Evolutionary conservation across 2,329 filamentous ascomycete species (phyloP).

Genomic region (Botrytis hyacinthi): DNA sequence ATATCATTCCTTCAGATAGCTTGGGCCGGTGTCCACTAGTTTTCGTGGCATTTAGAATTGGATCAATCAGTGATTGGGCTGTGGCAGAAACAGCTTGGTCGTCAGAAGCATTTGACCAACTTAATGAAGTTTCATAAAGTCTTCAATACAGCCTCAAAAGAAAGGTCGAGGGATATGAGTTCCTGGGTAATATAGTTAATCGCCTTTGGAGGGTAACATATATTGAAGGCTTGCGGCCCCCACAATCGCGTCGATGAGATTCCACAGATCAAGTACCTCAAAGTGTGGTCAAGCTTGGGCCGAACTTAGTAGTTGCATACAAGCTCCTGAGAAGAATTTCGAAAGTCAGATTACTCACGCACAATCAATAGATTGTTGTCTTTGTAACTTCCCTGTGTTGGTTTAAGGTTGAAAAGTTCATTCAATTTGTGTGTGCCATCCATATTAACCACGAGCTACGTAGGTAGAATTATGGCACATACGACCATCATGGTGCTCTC

Average conservation of each 20-base stretch:
- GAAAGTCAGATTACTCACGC: too few species aligned
- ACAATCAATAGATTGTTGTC: too few species aligned
- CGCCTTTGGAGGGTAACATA: background rate
- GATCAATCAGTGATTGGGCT: background rate
- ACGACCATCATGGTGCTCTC: background rate
- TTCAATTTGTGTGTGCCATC: background rate
- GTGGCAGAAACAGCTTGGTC: background rate
- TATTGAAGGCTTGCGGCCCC: background rate
- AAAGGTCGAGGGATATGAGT: background rate
- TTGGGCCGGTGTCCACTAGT: background rate
- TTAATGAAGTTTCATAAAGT: background rate
- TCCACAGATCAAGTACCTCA: background rate
- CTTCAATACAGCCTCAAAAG: background rate
- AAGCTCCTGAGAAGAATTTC: too few species aligned
- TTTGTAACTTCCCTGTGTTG: background rate
- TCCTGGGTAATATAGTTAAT: background rate
- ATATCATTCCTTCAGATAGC: background rate
- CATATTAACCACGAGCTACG: fast-evolving
- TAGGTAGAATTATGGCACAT: background rate
- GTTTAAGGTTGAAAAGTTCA: background rate
- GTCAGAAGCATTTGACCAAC: background rate
- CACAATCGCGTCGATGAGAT: background rate
- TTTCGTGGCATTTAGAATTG: background rate
- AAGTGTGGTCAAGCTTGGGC: too few species aligned
- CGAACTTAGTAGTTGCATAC: too few species aligned